Conservation (phyloP, 1,139 yeast species). For the Hanseniaspora sp. region DNA sequence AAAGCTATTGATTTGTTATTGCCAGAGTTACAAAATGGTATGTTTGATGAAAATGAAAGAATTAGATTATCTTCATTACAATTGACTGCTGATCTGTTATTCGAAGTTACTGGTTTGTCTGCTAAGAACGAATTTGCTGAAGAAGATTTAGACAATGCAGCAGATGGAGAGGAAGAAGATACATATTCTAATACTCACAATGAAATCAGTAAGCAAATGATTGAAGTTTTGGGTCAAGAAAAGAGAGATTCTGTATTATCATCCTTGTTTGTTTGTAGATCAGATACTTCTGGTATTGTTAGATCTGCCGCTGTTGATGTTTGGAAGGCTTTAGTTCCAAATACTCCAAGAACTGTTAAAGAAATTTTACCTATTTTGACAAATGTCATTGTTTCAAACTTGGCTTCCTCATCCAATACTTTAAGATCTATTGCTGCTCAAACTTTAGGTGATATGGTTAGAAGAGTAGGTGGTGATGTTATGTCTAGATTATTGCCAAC, state of each 20-base stretch:
- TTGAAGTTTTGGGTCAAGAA: conserved; percentile 72
- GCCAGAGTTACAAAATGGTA: conserved; percentile 87
- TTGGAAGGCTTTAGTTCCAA: conserved; percentile 93
- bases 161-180: conserved; percentile 47
- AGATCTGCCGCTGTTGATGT: conserved; percentile 88
- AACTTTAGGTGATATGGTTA: conserved; percentile 88
- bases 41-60: conserved; percentile 72
- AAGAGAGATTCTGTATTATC: conserved; percentile 83
- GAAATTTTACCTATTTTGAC: conserved; percentile 83
- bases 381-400: conserved; percentile 62
- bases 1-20: conserved; percentile 86
- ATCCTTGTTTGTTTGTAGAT: conserved; percentile 79
- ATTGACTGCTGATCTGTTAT: conserved; percentile 89
- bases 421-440: conserved; percentile 86
- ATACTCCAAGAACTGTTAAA: conserved; percentile 92
- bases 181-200: conserved; percentile 41
- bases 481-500: conserved; percentile 78
- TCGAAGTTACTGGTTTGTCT: conserved; percentile 87
- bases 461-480: conserved; percentile 87
- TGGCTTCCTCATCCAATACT: conserved; percentile 68
- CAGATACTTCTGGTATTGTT: conserved; percentile 79
- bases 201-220: conserved; percentile 55
- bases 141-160: conserved; percentile 45
- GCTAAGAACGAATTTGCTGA: conserved; percentile 50
- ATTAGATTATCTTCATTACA: conserved; percentile 90